Evolutionary conservation across 805 yeast genomes (phyloP).

Genomic region (Sugiyamaella floridensis): DNA sequence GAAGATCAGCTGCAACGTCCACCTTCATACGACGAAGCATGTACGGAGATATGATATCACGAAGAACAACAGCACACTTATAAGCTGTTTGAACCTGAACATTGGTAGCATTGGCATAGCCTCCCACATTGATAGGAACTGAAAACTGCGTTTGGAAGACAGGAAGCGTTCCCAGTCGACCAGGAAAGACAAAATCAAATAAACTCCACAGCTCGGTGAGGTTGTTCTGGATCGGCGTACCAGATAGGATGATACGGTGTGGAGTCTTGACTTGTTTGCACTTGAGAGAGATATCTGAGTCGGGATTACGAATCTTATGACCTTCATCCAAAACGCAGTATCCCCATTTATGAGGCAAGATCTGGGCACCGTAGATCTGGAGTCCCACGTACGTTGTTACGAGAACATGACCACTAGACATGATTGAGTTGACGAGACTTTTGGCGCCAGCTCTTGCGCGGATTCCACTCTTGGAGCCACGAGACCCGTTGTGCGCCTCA

Average conservation of each 20-base stretch:
- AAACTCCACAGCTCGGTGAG: constrained; percentile 88
- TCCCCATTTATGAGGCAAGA: constrained; percentile 75
- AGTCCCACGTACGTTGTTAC: constrained; percentile 91
- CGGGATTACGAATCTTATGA: constrained; percentile 92
- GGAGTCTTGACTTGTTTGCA: constrained; percentile 80
- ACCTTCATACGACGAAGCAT: constrained; percentile 77
- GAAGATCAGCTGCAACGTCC: constrained; percentile 93
- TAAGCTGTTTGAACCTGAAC: constrained; percentile 94
- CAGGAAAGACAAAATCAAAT: constrained; percentile 93
- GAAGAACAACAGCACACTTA: constrained; percentile 85
- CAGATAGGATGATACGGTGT: constrained; percentile 83
- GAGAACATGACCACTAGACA: constrained; percentile 68
- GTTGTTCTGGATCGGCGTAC: constrained; percentile 96
- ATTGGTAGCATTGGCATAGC: constrained; percentile 94
- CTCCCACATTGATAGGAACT: constrained; percentile 91
- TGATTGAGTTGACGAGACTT: constrained; percentile 48
- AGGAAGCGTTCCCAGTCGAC: constrained; percentile 88
- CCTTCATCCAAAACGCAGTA: constrained; percentile 93
- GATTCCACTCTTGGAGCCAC: constrained; percentile 29
- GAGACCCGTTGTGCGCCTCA: constrained; percentile 18
- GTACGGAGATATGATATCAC: constrained; percentile 87
- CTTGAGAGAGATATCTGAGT: constrained; percentile 74
- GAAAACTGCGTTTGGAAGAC: constrained; percentile 91
- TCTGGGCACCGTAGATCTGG: constrained; percentile 53
- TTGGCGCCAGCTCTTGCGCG: constrained; percentile 30